Base-by-base conservation (phyloP, 192 early-diverging fungal genomes). In the Rhizophlyctis rosea region DNA sequence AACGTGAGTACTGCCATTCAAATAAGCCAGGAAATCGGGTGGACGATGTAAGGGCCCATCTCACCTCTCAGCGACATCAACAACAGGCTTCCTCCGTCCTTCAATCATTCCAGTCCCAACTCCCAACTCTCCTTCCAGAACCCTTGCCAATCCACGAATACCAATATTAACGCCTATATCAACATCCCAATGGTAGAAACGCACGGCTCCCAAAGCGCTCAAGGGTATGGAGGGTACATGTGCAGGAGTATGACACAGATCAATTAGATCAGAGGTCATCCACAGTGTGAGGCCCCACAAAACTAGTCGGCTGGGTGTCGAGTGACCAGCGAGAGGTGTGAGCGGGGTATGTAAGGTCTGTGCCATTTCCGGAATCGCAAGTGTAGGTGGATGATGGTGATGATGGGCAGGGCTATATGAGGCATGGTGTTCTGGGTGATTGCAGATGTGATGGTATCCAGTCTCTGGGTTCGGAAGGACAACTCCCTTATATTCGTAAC, bases 251-350 rank as follows among this genome's bases (percentile, higher is more conserved):
- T 54, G 34, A 50, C 55, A 65, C 64, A 65, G 31, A 32, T 71
- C 65, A 23, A 72, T 29, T 47, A 72, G 23, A 47, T 72, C 70
- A 24, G 31, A 21, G 4, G 64, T 67, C 65, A 72, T 72, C 64
- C 70, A 62, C 32, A 72, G 47, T 24, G 70, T 72, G n/a, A 72
- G 34, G 36, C 70, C 70, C 70, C 70, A 72, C 32, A 72, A 51
- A 4, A 67, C 31, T 9, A 71, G 56, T 1, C 65, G 36, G 30
- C n/a, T 27, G 27, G 61, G 25, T 16, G 64, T 59, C 27, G 65
- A 67, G 28, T 60, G 65, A 24, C 57, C 65, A 1, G 65, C 21
- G 23, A 21, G 24, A 2, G 47, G 35, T 3, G 24, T 32, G 29
- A 33, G 5, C 51, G 11, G 23, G 31, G n/a, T 30, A 25, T 30